A percentile compares a stretch with the other conserved stretches of the same genome.
phyloP scores from a whole-genome alignment of 1,284 basidiomycete species.

The Ceratobasidium sp. region DNA sequence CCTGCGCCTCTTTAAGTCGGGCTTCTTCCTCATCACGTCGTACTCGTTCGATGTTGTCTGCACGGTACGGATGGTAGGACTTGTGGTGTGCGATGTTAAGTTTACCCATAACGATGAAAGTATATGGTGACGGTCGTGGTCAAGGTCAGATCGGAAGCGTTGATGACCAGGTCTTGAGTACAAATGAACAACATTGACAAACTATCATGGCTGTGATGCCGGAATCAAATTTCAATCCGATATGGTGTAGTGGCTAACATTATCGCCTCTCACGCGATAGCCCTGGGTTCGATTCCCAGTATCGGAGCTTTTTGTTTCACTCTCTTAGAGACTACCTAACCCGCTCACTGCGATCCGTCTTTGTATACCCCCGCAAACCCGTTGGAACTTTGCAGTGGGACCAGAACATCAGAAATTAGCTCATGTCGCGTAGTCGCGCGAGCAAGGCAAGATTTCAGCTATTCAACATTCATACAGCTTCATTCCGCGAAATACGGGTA shows the following conservation, averaged over 20 bases:
- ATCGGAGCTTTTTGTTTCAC: constrained; percentile 33
- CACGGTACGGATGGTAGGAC: constrained; percentile 86
- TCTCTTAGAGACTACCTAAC: background rate
- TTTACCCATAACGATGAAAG: background rate
- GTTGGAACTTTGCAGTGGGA: background rate
- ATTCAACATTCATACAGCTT: background rate
- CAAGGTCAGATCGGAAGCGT: background rate
- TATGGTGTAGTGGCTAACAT: constrained; percentile 46
- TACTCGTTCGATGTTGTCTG: constrained; percentile 86
- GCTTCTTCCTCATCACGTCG: constrained; percentile 84
- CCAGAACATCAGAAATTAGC: background rate
- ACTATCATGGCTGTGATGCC: too few relatives aligned
- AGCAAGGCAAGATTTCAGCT: background rate
- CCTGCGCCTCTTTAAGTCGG: constrained; percentile 69
- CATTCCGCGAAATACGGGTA: background rate
- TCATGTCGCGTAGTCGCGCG: too few relatives aligned
- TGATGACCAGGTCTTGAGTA: background rate
- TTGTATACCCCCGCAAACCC: too few relatives aligned
- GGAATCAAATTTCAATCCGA: constrained; percentile 7
- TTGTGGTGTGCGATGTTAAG: constrained; percentile 86
- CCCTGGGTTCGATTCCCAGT: constrained; percentile 43
- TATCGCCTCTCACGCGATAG: constrained; percentile 43
- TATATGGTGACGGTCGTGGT: background rate
- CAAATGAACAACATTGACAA: background rate
- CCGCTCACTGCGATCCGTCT: too few relatives aligned